Percentiles rank a stretch among this genome's conserved stretches.
Evolutionary conservation across 2,329 filamentous ascomycete species (phyloP).

Genomic region (Aureobasidium sp.): DNA sequence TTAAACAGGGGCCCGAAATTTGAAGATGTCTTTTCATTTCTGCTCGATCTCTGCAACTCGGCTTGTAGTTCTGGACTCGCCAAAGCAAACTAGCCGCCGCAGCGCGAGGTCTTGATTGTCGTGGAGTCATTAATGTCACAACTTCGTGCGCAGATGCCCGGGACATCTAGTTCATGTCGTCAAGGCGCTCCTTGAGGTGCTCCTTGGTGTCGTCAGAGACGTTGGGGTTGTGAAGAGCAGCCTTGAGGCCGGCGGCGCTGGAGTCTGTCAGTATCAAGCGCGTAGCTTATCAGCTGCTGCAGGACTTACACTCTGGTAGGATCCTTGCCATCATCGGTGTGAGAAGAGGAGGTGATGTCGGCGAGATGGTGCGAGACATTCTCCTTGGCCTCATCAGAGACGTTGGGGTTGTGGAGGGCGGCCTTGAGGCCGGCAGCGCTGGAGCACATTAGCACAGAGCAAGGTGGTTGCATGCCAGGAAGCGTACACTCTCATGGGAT

Average conservation of each 20-base stretch:
- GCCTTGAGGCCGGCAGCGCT: slow-evolving; percentile 24
- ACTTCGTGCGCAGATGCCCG: not conserved
- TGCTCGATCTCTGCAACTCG: not conserved
- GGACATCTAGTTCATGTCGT: slow-evolving; percentile 27
- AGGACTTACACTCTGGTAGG: slow-evolving; percentile 44
- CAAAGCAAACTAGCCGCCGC: not conserved
- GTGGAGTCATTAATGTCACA: not conserved
- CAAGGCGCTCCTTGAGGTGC: slow-evolving; percentile 44
- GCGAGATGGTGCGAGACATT: slow-evolving; percentile 46
- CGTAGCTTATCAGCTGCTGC: not conserved
- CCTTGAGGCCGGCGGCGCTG: slow-evolving; percentile 24
- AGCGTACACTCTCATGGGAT: slow-evolving; percentile 47
- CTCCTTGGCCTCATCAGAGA: slow-evolving; percentile 49
- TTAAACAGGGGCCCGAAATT: not conserved
- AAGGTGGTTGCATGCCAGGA: not conserved
- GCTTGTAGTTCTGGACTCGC: not conserved
- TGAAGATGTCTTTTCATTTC: not conserved
- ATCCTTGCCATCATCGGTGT: slow-evolving; percentile 28
- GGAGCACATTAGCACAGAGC: not conserved
- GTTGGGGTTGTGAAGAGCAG: slow-evolving; percentile 47
- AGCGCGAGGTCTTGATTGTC: not conserved
- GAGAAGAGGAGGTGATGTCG: slow-evolving; percentile 27
- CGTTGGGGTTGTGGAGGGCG: slow-evolving; percentile 49
- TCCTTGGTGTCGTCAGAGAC: slow-evolving; percentile 50
- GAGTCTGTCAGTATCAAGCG: not conserved